A percentile compares a stretch with the other conserved stretches of the same genome.
Evolutionary conservation across 768 basidiomycete genomes (phyloP).

Genomic region (Mycena albidolilacea): DNA sequence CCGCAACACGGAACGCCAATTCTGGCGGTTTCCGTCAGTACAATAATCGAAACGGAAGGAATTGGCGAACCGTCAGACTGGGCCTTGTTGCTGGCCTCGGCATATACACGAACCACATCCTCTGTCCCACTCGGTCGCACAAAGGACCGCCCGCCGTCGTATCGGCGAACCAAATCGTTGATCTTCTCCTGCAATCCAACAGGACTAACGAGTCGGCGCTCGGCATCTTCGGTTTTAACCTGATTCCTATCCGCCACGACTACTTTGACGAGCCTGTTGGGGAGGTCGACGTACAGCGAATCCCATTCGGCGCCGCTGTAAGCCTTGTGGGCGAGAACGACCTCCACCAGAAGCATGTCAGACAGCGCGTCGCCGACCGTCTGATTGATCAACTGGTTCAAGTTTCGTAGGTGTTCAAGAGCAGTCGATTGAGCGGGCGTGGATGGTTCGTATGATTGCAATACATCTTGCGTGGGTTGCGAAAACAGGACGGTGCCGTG

Average conservation of each 20-base stretch:
- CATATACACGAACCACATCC: constrained; percentile 97
- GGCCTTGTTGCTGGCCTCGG: constrained; percentile 82
- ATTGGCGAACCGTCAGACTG: constrained; percentile 85
- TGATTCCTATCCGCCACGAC: constrained; percentile 84
- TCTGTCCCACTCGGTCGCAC: constrained; percentile 98
- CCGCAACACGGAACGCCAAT: constrained; percentile 88
- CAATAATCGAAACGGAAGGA: constrained; percentile 12
- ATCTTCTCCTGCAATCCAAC: constrained; percentile 85
- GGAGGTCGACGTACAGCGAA: constrained; percentile 91
- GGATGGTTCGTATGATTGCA: constrained; percentile 77
- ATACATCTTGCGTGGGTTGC: constrained; percentile 71
- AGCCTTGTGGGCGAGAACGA: constrained; percentile 89
- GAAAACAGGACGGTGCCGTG: constrained; percentile 99
- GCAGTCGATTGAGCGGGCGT: constrained; percentile 89
- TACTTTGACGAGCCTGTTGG: constrained; percentile 96
- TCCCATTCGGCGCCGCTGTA: constrained; percentile 94
- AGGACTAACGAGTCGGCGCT: constrained; percentile 88
- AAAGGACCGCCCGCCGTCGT: constrained; percentile 90
- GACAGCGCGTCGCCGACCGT: constrained; percentile 98
- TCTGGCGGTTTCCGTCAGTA: constrained; percentile 58
- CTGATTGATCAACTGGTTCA: constrained; percentile 94
- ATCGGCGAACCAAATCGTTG: constrained; percentile 83
- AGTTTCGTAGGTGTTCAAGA: constrained; percentile 80
- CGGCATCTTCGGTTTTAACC: constrained; percentile 95
- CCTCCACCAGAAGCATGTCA: constrained; percentile 95